Base-by-base conservation (phyloP, 2,329 filamentous ascomycete genomes). In the Allantophomopsis cytisporea region DNA sequence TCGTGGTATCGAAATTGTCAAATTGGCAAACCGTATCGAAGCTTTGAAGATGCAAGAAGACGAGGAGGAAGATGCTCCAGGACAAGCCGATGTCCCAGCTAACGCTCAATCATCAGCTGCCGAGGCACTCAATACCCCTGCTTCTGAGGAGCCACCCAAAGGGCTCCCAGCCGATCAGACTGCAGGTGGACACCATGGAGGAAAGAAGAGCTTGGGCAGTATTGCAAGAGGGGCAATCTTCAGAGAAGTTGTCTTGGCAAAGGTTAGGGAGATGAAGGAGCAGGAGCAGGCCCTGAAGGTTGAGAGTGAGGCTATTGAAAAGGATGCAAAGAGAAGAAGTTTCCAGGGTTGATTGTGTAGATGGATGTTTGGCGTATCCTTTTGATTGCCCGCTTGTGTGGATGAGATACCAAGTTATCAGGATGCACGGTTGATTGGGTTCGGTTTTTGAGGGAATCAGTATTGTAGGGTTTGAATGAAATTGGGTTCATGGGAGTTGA, bases 1-100 rank as follows among this genome's bases (percentile, higher is more conserved):
- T 60, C 83, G 89, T 47, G 89, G 88, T 53, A 93, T 98, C 64
- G 86, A 96, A 62, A 80, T 94, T 54, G 83, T 96, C 68, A 95
- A 94, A 65, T 76, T 98, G 40, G 79, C 86, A 48, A 95, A 95
- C 64, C 84, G 89, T 47, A 96, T 98, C 64, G 86, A 94, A 59
- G 74, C 83, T 23, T 80, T 98, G 65, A 94, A 87, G 65, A 81
- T 93, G 67, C 82, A 91, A 59, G 88, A 94, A 54, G 87, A 94
- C 47, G 86, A 91, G 43, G 77, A 85, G 48, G 81, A 83, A 41
- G 79, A 80, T 43, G 77, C 88, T 54, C 76, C 78, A 20, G 71
- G 71, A 39, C 73, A 83, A 49, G 58, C 76, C 30, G 65, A 68
- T 32, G 62, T 73, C 39, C 74, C 78, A 30, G 72, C 74, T 36